phyloP scores from a whole-genome alignment of 352 stramenopile genomes.

The Bremia lactucae region DNA sequence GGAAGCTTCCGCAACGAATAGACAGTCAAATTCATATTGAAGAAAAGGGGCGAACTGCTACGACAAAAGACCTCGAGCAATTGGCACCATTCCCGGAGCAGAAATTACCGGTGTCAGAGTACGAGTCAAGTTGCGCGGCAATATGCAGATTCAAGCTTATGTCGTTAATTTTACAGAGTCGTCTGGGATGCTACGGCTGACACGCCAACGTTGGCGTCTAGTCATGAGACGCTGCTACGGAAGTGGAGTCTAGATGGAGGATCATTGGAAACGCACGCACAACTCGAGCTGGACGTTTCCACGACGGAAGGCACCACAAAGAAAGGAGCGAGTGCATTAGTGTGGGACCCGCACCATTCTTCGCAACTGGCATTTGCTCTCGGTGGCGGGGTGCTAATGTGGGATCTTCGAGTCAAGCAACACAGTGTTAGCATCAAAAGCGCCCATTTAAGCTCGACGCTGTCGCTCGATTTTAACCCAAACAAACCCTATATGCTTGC shows the following conservation, averaged over 20 bases:
- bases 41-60: constrained; percentile 1
- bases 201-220: constrained; percentile 21
- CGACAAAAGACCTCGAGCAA: constrained; percentile 19
- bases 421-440: constrained; percentile 39
- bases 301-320: constrained; percentile 26
- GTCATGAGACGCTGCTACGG: constrained; percentile 34
- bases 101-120: constrained; percentile 38
- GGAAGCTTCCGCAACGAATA: constrained; percentile 26
- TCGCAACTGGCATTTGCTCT: constrained; percentile 54
- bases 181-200: constrained; percentile 27
- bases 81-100: constrained; percentile 31
- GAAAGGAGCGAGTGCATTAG: constrained; percentile 21
- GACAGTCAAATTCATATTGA: background rate
- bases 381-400: constrained; percentile 53
- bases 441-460: constrained; percentile 41
- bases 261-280: constrained; percentile 25
- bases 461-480: constrained; percentile 96
- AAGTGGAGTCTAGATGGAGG: constrained; percentile 41
- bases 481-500: constrained; percentile 91
- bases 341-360: constrained; percentile 80
- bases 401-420: constrained; percentile 51
- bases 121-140: constrained; percentile 2
- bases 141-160: constrained; percentile 1
- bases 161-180: constrained; percentile 12
- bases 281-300: constrained; percentile 42